Percentiles rank a stretch among this genome's conserved stretches.
Conservation (phyloP, 352 stramenopile species). For the Globisporangium spiculum region DNA sequence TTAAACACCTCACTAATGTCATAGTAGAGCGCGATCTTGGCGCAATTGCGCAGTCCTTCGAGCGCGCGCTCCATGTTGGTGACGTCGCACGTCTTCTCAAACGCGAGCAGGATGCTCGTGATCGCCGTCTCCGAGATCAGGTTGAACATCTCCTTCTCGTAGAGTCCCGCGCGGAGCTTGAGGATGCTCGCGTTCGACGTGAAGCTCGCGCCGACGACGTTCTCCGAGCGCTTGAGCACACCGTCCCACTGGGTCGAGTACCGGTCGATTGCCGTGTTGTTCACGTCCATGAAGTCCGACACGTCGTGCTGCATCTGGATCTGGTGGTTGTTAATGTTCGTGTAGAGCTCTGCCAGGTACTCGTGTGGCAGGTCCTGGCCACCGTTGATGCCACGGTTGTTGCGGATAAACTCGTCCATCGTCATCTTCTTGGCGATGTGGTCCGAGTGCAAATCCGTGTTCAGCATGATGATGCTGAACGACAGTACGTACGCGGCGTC, state of each 20-base stretch:
- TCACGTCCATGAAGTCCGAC: constrained; percentile 72
- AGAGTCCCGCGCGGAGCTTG: constrained; percentile 78
- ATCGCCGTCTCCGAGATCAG: constrained; percentile 78
- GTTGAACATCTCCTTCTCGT: constrained; percentile 89
- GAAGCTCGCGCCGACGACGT: constrained; percentile 85
- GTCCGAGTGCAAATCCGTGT: constrained; percentile 98
- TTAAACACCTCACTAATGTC: constrained; percentile 81
- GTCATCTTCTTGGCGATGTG: constrained; percentile 90
- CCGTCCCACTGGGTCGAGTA: constrained; percentile 89
- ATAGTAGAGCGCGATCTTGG: constrained; percentile 86
- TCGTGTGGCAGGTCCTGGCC: constrained; percentile 69
- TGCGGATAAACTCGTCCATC: constrained; percentile 82
- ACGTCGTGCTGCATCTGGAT: constrained; percentile 90
- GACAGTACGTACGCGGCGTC: constrained; percentile 96
- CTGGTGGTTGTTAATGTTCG: constrained; percentile 78
- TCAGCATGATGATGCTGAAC: constrained; percentile 99
- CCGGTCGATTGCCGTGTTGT: constrained; percentile 62
- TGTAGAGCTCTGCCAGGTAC: constrained; percentile 75
- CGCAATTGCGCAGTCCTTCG: constrained; percentile 79
- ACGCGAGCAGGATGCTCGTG: constrained; percentile 76
- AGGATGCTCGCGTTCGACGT: constrained; percentile 84
- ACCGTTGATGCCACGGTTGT: constrained; percentile 85
- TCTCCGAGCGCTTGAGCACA: constrained; percentile 82
- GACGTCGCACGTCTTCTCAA: constrained; percentile 81
- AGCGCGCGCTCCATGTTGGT: constrained; percentile 83